Evolutionary conservation across 2,329 filamentous ascomycete genomes (phyloP).

Genomic region (Coniochaeta sp.): DNA sequence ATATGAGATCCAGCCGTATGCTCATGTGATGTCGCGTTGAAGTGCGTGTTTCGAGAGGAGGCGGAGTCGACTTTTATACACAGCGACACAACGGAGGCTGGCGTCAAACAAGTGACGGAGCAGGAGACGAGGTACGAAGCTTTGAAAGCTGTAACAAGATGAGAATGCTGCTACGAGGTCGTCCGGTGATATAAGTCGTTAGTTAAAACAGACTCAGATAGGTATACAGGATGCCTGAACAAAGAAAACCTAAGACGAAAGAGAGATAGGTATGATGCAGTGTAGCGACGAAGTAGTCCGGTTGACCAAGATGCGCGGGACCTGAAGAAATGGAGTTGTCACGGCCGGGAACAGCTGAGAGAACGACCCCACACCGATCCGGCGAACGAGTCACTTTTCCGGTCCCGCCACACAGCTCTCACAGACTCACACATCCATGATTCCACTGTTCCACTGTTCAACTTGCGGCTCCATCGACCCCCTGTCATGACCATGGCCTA

Average conservation of each 20-base stretch:
- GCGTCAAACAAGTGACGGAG: neutral
- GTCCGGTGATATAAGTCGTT: neutral
- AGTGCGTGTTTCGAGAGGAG: neutral
- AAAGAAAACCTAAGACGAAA: neutral
- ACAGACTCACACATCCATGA: too few species aligned
- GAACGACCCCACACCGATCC: neutral
- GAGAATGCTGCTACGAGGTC: neutral
- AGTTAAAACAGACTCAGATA: neutral
- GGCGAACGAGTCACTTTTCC: neutral
- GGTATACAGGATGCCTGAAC: neutral
- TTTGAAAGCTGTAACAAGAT: neutral
- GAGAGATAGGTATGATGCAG: neutral
- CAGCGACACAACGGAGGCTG: neutral
- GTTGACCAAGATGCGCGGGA: neutral
- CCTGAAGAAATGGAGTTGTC: neutral
- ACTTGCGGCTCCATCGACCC: neutral
- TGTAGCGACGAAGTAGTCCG: neutral
- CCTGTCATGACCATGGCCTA: neutral
- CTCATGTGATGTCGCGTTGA: neutral
- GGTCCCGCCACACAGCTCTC: neutral
- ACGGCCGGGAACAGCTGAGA: neutral
- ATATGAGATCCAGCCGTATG: neutral
- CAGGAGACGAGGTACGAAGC: neutral
- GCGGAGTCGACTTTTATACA: neutral
- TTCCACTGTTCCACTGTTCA: too few species aligned